These are phyloP conservation scores for Monilinia fructicola DNA, from an alignment of 2,329 filamentous ascomycete genomes.

Conservation along the genomic window DNA sequence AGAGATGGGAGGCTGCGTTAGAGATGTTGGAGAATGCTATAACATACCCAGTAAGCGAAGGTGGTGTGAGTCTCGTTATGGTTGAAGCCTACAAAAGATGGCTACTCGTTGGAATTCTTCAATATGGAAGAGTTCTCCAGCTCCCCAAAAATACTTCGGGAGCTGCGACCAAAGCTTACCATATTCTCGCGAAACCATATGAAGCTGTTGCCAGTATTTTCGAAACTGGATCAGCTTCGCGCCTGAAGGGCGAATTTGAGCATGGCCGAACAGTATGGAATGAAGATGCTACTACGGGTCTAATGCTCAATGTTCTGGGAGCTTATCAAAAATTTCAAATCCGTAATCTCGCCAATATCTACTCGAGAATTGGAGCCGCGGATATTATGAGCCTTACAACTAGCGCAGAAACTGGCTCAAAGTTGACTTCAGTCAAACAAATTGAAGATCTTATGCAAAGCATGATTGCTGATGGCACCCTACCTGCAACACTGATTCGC, in stretches of 20 bases:
- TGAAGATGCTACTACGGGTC: conserved; percentile 69
- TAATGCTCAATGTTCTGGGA: conserved; percentile 67
- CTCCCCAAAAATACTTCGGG: conserved; percentile 57
- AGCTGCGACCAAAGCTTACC: conserved; percentile 56
- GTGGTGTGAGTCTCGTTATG: conserved; percentile 72
- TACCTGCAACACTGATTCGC: conserved; percentile 52
- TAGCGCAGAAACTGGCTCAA: conserved; percentile 53
- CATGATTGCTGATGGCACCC: conserved; percentile 57
- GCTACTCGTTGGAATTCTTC: conserved; percentile 73
- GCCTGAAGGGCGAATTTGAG: conserved; percentile 64
- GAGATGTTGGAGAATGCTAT: conserved; percentile 64
- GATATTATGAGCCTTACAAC: conserved; percentile 53
- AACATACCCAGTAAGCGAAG: conserved; percentile 63
- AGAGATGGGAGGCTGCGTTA: conserved; percentile 62
- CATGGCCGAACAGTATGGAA: conserved; percentile 60
- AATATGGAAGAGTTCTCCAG: conserved; percentile 57
- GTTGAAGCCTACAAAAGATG: conserved; percentile 90
- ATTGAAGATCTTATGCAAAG: conserved; percentile 49
- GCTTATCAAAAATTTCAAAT: conserved; percentile 77
- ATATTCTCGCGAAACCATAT: conserved; percentile 66
- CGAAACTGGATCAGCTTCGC: conserved; percentile 54
- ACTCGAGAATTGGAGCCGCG: conserved; percentile 57
- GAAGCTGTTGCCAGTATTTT: conserved; percentile 69
- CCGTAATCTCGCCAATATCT: conserved; percentile 69
- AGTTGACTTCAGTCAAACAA: conserved; percentile 46